Evolutionary conservation across 1,284 basidiomycete genomes (phyloP).

Genomic region (Polyporus tsugae): DNA sequence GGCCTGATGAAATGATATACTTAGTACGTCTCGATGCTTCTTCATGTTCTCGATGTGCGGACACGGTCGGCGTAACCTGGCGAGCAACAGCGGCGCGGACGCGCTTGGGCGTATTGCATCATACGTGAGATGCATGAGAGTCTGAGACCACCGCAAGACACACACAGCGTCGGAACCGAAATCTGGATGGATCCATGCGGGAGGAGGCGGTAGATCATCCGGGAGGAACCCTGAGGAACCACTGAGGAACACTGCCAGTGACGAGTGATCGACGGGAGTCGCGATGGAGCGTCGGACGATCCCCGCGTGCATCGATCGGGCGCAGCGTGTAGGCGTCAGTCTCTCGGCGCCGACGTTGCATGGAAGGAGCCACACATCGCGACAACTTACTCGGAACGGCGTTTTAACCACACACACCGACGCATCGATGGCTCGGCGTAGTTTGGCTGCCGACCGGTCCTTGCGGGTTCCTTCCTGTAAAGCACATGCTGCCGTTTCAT

Average conservation of each 20-base stretch:
- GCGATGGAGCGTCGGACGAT: not conserved
- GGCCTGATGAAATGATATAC: too few relatives aligned
- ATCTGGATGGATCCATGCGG: not conserved
- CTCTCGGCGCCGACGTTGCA: not conserved
- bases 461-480: not conserved
- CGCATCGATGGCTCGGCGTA: not conserved
- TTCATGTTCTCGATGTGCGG: not conserved
- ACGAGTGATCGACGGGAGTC: not conserved
- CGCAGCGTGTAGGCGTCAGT: not conserved
- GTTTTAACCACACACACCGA: conserved; percentile 6
- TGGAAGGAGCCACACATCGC: not conserved
- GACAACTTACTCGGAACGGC: conserved; percentile 1
- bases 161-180: not conserved
- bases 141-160: not conserved
- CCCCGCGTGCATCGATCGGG: not conserved
- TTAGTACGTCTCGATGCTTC: not conserved
- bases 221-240: not conserved
- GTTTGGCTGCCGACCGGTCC: not conserved
- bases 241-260: not conserved
- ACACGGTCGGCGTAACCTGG: not conserved
- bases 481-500: not conserved
- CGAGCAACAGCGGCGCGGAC: not conserved
- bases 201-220: not conserved
- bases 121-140: not conserved
- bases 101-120: not conserved